Conservation (phyloP, 768 basidiomycete genomes). For the Antrodiella citrinella region DNA sequence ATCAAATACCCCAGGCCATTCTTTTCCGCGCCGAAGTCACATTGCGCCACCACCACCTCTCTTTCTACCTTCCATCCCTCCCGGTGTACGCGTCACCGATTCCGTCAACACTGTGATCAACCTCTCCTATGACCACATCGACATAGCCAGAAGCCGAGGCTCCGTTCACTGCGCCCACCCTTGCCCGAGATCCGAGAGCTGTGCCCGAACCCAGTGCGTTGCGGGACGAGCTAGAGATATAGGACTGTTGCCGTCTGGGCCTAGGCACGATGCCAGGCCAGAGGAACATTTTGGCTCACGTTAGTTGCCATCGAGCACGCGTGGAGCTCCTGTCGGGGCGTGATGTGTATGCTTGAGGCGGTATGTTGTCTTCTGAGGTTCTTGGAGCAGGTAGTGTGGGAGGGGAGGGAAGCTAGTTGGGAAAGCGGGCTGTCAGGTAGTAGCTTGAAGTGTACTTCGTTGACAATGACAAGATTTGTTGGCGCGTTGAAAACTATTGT, state of each 20-base stretch:
- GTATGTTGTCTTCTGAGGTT: not conserved
- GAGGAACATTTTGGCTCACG: not conserved
- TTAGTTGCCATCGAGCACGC: not conserved
- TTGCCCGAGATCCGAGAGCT: not conserved
- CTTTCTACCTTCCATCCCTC: not conserved
- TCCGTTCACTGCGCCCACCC: too few relatives aligned
- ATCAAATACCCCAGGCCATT: not conserved
- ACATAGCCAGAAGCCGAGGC: not conserved
- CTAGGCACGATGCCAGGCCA: too few relatives aligned
- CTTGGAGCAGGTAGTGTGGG: not conserved
- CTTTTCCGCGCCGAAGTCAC: not conserved
- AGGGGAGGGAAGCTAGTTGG: too few relatives aligned
- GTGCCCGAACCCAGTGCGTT: not conserved
- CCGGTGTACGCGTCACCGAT: not conserved
- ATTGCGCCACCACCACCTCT: not conserved
- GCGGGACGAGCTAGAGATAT: not conserved
- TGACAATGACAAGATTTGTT: not conserved
- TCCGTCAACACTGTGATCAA: not conserved
- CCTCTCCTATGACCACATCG: not conserved
- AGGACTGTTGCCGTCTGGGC: too few relatives aligned
- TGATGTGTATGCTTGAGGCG: not conserved
- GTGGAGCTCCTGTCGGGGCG: not conserved
- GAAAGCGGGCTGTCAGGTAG: too few relatives aligned
- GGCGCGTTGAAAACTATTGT: not conserved
- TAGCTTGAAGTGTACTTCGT: not conserved